Evolutionary conservation across 2,329 filamentous ascomycete species (phyloP), one percentile per base, ranked within the genome.

Genomic region (Arthrobotrys sinensis): DNA sequence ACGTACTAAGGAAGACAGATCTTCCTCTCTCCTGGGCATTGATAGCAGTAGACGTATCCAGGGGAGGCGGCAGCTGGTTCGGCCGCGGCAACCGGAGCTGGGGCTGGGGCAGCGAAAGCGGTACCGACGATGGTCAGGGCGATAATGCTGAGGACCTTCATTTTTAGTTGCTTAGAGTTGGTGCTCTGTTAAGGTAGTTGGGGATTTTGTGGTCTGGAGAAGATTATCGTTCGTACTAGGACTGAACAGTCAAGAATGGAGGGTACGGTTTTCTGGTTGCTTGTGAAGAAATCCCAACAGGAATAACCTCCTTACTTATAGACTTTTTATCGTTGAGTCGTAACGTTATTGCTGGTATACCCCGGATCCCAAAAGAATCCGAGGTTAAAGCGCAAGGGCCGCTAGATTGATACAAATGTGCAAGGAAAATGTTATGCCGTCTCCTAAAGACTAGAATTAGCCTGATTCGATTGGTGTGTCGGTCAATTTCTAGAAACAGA

Each of bases 1-100:
- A 64, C 67, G 4, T 63, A 71, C 67, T 71, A 71, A 34, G 67
- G 67, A 63, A 71, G 67, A 38, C 67, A 71, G 28, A 43, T 55
- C 67, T 45, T 71, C 14, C 4, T 36, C 43, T 63, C 55, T 21
- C 52, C 55, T 21, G 32, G 45, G 45, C 67, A 71, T 45, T 71
- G 67, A 32, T 70, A 70, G 16, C 43, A 46, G 67, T 71, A 71
- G 10, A 57, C 52, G 46, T 57, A 57, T 40, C 67, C 67, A 7
- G 5, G n/a, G 12, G 66, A 19, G 11, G 67, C 12, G 3, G 40
- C 34, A 38, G 67, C 55, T 14, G 67, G 67, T 24, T 63, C 67
- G 19, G 67, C 67, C 3, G 55, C 67, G 21, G 67, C 67, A 28
- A 55, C 67, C 34, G 67, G 67, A 46, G 55, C 67, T 19, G 67